Evolutionary conservation across 2,329 filamentous ascomycete genomes (phyloP).

Genomic region (Didymella exigua): DNA sequence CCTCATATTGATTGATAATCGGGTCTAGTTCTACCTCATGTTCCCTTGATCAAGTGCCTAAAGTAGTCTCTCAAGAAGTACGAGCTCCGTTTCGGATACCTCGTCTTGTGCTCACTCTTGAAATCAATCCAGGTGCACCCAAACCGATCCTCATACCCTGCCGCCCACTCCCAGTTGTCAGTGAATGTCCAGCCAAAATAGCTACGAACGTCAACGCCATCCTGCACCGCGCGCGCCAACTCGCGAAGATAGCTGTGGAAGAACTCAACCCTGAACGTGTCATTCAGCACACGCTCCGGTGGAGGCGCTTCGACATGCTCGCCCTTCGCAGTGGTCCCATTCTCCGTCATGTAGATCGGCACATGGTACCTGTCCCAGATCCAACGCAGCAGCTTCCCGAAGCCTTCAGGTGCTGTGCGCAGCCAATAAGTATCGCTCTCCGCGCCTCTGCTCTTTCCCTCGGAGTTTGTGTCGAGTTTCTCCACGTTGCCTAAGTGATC

Average conservation of each 20-base stretch:
- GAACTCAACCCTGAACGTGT: slow-evolving; percentile 49
- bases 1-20: no score
- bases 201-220: slow-evolving; percentile 48
- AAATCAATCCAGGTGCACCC: slow-evolving; percentile 53
- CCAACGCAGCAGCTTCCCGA: slow-evolving; percentile 48
- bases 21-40: no score
- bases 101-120: slow-evolving; percentile 44
- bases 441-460: slow-evolving; percentile 41
- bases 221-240: slow-evolving; percentile 46
- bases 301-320: slow-evolving; percentile 40
- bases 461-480: slow-evolving; percentile 41
- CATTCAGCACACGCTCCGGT: slow-evolving; percentile 46
- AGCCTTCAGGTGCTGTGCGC: slow-evolving; percentile 45
- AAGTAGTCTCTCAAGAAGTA: slow-evolving; percentile 20
- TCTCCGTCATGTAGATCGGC: slow-evolving; percentile 54
- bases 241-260: slow-evolving; percentile 49
- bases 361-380: slow-evolving; percentile 50
- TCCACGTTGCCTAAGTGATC: slow-evolving; percentile 52
- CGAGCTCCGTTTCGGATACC: slow-evolving; percentile 45
- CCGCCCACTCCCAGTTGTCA: slow-evolving; percentile 55
- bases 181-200: slow-evolving; percentile 54
- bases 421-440: slow-evolving; percentile 52
- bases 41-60: neutral
- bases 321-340: slow-evolving; percentile 47
- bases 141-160: slow-evolving; percentile 50